phyloP scores from a whole-genome alignment of 352 stramenopile species.

The Globisporangium uncinulatum region DNA sequence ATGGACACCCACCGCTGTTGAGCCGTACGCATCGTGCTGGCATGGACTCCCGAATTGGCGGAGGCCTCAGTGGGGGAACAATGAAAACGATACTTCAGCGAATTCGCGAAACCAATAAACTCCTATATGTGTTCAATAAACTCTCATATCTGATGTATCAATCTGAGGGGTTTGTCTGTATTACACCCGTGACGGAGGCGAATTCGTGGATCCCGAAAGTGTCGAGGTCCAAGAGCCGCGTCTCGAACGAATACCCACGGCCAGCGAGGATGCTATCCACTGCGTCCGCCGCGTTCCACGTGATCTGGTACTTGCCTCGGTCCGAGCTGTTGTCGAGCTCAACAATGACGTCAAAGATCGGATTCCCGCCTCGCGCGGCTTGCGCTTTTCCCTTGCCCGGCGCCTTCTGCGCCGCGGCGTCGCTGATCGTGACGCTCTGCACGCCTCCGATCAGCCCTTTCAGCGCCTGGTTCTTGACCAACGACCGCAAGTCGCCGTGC shows the following conservation, averaged over 20 bases:
- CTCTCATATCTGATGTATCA: too few relatives aligned
- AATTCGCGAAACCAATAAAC: too few relatives aligned
- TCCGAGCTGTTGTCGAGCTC: conserved; percentile 49
- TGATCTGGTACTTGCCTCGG: conserved; percentile 57
- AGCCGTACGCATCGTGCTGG: too few relatives aligned
- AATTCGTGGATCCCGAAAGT: conserved; percentile 30
- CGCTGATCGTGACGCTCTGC: conserved; percentile 16
- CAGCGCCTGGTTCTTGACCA: conserved; percentile 85
- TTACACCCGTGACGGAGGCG: neutral
- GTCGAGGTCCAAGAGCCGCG: conserved; percentile 21
- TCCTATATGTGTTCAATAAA: too few relatives aligned
- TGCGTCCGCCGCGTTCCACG: conserved; percentile 55
- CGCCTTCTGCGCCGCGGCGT: conserved; percentile 17
- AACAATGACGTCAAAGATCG: conserved; percentile 85
- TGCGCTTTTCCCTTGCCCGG: conserved; percentile 27
- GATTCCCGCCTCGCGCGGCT: conserved; percentile 36
- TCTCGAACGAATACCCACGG: conserved; percentile 30
- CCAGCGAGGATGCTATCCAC: conserved; percentile 63
- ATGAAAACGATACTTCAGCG: too few relatives aligned
- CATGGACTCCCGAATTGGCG: too few relatives aligned
- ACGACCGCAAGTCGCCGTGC: conserved; percentile 70
- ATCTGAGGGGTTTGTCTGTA: too few relatives aligned
- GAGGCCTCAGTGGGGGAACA: too few relatives aligned
- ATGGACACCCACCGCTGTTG: too few relatives aligned
- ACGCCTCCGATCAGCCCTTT: conserved; percentile 73